Evolutionary conservation across 495 filamentous ascomycete genomes (phyloP).

Genomic region (Xylaria flabelliformis): DNA sequence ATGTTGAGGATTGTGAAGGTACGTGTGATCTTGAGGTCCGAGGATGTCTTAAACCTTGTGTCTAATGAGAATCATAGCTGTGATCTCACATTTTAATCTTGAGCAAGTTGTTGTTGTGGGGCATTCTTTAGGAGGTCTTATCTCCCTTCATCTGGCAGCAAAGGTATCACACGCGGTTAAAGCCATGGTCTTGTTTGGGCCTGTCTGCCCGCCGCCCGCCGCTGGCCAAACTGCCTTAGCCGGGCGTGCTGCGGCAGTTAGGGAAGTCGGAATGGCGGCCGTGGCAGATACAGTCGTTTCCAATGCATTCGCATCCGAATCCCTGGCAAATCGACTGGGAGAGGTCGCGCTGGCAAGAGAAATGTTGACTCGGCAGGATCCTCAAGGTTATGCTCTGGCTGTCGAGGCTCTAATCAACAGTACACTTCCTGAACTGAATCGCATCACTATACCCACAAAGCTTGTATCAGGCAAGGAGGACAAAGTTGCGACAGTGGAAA

Average conservation of each 20-base stretch:
- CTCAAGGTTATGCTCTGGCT: conserved; percentile 10
- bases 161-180: not conserved
- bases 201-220: conserved; percentile 2
- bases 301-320: conserved; percentile 1
- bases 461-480: conserved; percentile 6
- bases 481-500: conserved; percentile 13
- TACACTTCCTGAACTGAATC: not conserved
- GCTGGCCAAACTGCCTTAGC: not conserved
- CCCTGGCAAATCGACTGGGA: not conserved
- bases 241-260: not conserved
- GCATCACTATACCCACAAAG: not conserved
- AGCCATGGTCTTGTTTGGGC: conserved; percentile 7
- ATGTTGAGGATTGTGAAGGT: conserved; percentile 16
- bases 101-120: not conserved
- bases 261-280: not conserved
- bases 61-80: not conserved
- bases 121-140: conserved; percentile 10
- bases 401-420: conserved; percentile 10
- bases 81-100: conserved; percentile 5
- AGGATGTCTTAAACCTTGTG: not conserved
- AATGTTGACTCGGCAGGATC: conserved; percentile 18
- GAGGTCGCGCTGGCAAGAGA: conserved; percentile 14
- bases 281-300: conserved; percentile 6
- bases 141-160: conserved; percentile 3
- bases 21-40: not conserved